Evolutionary conservation across 2,329 filamentous ascomycete species (phyloP).

Genomic region (Incumbomyces lentus): DNA sequence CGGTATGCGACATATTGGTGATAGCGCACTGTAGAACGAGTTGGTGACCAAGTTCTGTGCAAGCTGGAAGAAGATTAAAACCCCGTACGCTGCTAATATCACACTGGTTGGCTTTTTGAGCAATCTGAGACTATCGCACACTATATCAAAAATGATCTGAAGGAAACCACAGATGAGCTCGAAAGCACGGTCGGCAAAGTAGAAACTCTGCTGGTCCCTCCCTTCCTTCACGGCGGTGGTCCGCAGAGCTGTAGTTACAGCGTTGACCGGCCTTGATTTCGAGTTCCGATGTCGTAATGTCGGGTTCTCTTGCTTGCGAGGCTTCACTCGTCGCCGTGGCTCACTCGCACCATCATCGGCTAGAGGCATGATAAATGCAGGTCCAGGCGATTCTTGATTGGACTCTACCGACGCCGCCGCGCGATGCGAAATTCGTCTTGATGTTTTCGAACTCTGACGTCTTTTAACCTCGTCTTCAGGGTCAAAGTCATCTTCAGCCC

Average conservation of each 20-base stretch:
- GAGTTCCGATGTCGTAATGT: not conserved
- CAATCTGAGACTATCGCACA: constrained; percentile 45
- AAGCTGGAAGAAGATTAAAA: constrained; percentile 49
- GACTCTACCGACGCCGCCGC: not conserved
- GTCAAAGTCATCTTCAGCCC: not conserved
- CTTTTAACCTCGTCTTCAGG: constrained; percentile 2
- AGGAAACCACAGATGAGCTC: constrained; percentile 5
- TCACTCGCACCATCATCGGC: not conserved
- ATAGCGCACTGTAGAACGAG: constrained; percentile 51
- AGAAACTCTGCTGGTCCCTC: too few species aligned
- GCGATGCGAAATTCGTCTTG: not conserved
- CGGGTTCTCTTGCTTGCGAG: constrained; percentile 3
- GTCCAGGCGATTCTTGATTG: constrained; percentile 4
- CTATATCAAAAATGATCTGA: constrained; percentile 14
- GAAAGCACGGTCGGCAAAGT: constrained; percentile 7
- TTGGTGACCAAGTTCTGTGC: constrained; percentile 52
- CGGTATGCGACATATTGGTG: constrained; percentile 61
- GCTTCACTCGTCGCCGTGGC: not conserved
- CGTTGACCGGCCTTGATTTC: not conserved
- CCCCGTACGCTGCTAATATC: constrained; percentile 51
- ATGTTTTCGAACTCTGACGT: not conserved
- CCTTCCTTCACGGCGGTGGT: too few species aligned
- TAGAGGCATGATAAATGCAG: constrained; percentile 20
- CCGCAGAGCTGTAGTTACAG: not conserved
- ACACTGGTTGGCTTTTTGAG: constrained; percentile 56